phyloP scores from a whole-genome alignment of 2,329 filamentous ascomycete species.

The Rhinocladiella similis region DNA sequence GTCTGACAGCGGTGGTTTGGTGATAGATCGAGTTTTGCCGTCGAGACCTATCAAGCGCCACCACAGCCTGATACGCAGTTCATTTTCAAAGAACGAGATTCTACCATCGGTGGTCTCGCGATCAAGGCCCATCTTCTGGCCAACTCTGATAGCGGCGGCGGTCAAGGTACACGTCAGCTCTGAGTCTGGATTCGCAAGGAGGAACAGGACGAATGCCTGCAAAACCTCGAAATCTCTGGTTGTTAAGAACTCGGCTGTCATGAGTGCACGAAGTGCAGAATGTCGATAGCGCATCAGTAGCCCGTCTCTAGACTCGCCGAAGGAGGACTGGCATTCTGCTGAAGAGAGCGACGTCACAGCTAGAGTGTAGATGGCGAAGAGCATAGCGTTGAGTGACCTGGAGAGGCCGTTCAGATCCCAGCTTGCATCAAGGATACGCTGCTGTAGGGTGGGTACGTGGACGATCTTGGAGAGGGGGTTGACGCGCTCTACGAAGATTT shows the following conservation, averaged over 20 bases:
- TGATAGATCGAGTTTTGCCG: neutral
- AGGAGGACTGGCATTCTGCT: constrained; percentile 51
- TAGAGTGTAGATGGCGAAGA: constrained; percentile 68
- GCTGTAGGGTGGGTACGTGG: constrained; percentile 65
- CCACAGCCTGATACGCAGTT: neutral
- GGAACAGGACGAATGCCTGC: constrained; percentile 46
- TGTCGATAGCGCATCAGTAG: constrained; percentile 45
- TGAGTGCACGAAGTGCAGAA: constrained; percentile 48
- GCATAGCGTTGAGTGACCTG: constrained; percentile 62
- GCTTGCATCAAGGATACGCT: constrained; percentile 63
- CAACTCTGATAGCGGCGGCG: neutral
- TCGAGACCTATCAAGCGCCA: neutral
- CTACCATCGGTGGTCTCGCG: neutral
- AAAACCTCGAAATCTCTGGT: constrained; percentile 47
- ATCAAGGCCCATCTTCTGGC: neutral
- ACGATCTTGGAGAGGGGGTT: constrained; percentile 69
- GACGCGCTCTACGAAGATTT: constrained; percentile 68
- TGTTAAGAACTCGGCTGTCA: constrained; percentile 45
- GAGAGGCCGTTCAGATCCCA: constrained; percentile 56
- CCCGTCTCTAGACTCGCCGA: constrained; percentile 40
- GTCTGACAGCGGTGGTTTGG: neutral
- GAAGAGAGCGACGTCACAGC: constrained; percentile 57
- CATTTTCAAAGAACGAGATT: neutral
- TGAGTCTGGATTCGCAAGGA: neutral
- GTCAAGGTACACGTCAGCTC: neutral